Evolutionary conservation across 306 rosid genomes (phyloP).

Genomic region (Vigna angularis): DNA sequence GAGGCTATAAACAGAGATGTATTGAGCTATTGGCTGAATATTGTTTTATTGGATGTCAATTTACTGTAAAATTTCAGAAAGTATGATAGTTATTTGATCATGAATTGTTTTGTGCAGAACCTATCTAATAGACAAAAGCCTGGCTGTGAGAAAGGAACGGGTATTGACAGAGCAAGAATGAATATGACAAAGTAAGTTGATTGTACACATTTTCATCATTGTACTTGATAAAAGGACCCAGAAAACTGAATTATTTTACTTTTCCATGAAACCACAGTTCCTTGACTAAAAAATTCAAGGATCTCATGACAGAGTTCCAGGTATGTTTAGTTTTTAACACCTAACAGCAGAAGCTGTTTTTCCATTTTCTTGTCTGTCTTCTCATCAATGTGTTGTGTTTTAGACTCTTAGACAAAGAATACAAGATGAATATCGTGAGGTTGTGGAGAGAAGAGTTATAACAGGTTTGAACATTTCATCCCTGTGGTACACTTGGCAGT

Average conservation of each 20-base stretch:
- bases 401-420: slow-evolving; percentile 94
- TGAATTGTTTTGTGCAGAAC: slow-evolving; percentile 65
- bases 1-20: slow-evolving; percentile 92
- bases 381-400: slow-evolving; percentile 43
- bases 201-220: slow-evolving; percentile 30
- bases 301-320: slow-evolving; percentile 94
- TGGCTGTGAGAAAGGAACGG: slow-evolving; percentile 94
- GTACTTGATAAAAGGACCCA: slow-evolving; percentile 14
- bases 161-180: slow-evolving; percentile 90
- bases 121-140: slow-evolving; percentile 81
- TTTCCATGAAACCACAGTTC: slow-evolving; percentile 62
- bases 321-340: slow-evolving; percentile 45
- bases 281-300: slow-evolving; percentile 83
- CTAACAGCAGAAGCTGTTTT: slow-evolving; percentile 28
- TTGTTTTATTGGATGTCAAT: slow-evolving; percentile 24
- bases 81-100: slow-evolving; percentile 28
- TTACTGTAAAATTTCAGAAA: slow-evolving; percentile 20
- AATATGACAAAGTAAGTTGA: slow-evolving; percentile 86
- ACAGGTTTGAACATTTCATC: slow-evolving; percentile 72
- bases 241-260: slow-evolving; percentile 40
- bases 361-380: slow-evolving; percentile 33
- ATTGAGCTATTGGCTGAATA: slow-evolving; percentile 39
- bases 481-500: slow-evolving; percentile 15
- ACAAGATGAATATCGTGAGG: slow-evolving; percentile 99
- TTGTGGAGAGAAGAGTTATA: slow-evolving; percentile 96